These are phyloP conservation scores for Amanita jacksonii DNA, from an alignment of 768 basidiomycete species.

Conservation along the genomic window DNA sequence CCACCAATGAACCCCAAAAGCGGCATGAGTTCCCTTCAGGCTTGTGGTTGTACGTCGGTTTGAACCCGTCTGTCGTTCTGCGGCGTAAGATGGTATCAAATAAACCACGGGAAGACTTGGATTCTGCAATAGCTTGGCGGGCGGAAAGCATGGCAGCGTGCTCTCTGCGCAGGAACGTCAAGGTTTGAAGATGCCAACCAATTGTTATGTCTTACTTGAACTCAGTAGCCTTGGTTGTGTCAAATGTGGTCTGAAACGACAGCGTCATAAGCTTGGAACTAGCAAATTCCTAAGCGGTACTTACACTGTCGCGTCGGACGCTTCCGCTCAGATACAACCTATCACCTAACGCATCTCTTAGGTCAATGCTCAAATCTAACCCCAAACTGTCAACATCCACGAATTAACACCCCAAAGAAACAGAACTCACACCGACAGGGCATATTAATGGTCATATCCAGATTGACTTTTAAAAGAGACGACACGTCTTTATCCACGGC, in stretches of 20 bases:
- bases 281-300: no score
- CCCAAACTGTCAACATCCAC: neutral
- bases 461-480: constrained; percentile 72
- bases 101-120: constrained; percentile 64
- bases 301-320: constrained; percentile 78
- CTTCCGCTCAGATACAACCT: constrained; percentile 71
- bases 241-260: constrained; percentile 55
- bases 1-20: constrained; percentile 70
- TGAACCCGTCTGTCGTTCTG: constrained; percentile 34
- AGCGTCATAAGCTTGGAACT: no score
- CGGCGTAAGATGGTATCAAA: constrained; percentile 47
- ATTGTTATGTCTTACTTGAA: constrained; percentile 40
- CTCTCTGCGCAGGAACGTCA: constrained; percentile 27
- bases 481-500: constrained; percentile 61
- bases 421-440: constrained; percentile 82
- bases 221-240: constrained; percentile 68
- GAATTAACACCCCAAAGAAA: neutral
- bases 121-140: constrained; percentile 60
- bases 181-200: neutral
- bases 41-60: constrained; percentile 65
- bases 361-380: constrained; percentile 75
- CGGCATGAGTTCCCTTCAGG: constrained; percentile 72
- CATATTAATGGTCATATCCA: constrained; percentile 90
- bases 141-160: constrained; percentile 62
- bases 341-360: constrained; percentile 92